phyloP scores from a whole-genome alignment of 2,329 filamentous ascomycete species.

The Cytospora chrysosperma region DNA sequence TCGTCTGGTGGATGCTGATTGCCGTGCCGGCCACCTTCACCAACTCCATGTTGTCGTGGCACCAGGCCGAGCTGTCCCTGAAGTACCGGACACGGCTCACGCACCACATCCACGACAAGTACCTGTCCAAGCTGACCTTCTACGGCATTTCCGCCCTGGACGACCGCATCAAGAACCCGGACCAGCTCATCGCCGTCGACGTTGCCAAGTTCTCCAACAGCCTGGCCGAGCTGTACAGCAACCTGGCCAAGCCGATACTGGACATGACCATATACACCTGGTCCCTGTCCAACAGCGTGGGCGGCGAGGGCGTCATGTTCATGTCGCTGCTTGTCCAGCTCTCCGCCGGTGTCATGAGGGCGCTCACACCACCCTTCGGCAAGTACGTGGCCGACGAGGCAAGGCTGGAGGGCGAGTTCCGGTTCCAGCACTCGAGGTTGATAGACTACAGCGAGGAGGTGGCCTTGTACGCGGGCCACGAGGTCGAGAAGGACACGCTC shows the following conservation, averaged over 20 bases:
- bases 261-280: constrained; percentile 98
- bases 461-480: constrained; percentile 86
- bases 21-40: constrained; percentile 96
- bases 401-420: constrained; percentile 89
- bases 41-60: constrained; percentile 97
- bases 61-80: constrained; percentile 90
- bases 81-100: constrained; percentile 92
- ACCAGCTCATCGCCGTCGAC: constrained; percentile 95
- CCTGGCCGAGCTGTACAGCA: constrained; percentile 91
- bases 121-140: constrained; percentile 96
- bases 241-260: constrained; percentile 88
- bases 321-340: constrained; percentile 94
- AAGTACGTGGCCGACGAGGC: constrained; percentile 98
- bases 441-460: constrained; percentile 97
- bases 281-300: constrained; percentile 90
- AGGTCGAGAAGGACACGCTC: constrained; percentile 91
- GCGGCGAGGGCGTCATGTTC: constrained; percentile 90
- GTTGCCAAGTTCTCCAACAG: constrained; percentile 96
- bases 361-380: constrained; percentile 91
- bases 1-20: constrained; percentile 98
- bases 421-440: constrained; percentile 89
- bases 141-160: constrained; percentile 94
- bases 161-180: constrained; percentile 96
- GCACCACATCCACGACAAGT: constrained; percentile 92
- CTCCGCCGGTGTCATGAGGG: constrained; percentile 89